phyloP scores from a whole-genome alignment of 2,329 filamentous ascomycete genomes.

The Hymenoscyphus salicellus region DNA sequence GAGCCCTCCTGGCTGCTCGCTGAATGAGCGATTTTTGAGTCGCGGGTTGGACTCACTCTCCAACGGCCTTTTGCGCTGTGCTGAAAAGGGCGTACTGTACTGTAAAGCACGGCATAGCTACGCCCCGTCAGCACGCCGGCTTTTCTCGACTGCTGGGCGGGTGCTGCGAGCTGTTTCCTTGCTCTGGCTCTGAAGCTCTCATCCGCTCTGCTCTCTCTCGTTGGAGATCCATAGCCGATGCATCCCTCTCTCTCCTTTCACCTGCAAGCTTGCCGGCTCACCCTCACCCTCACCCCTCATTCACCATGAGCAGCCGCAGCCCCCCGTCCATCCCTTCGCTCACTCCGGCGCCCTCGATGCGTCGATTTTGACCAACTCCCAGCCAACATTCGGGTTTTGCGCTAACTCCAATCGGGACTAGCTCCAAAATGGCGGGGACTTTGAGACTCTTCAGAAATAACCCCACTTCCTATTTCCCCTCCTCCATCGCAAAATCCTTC shows the following conservation, averaged over 20 bases:
- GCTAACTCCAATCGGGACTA: not conserved
- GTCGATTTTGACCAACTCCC: not conserved
- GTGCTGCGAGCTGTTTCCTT: not conserved
- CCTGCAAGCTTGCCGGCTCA: not conserved
- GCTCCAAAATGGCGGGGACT: not conserved
- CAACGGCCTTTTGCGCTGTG: not conserved
- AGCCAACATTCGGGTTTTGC: conserved; percentile 2
- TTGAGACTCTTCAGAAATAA: conserved; percentile 44
- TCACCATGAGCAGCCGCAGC: not conserved
- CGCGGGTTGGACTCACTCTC: not conserved
- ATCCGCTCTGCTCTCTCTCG: too few relatives aligned
- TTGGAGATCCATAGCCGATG: too few relatives aligned
- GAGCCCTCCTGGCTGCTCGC: not conserved
- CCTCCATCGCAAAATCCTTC: conserved; percentile 36
- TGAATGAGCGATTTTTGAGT: not conserved
- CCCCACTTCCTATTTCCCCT: conserved; percentile 49
- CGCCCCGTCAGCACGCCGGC: conserved; percentile 2
- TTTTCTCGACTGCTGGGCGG: not conserved
- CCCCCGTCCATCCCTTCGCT: not conserved
- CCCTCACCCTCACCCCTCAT: not conserved
- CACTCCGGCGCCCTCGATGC: not conserved
- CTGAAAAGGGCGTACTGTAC: not conserved
- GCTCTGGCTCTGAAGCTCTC: too few relatives aligned
- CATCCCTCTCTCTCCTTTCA: not conserved
- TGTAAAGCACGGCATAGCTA: not conserved